phyloP scores from a whole-genome alignment of 139 green algal species.

The Volvox reticuliferus region DNA sequence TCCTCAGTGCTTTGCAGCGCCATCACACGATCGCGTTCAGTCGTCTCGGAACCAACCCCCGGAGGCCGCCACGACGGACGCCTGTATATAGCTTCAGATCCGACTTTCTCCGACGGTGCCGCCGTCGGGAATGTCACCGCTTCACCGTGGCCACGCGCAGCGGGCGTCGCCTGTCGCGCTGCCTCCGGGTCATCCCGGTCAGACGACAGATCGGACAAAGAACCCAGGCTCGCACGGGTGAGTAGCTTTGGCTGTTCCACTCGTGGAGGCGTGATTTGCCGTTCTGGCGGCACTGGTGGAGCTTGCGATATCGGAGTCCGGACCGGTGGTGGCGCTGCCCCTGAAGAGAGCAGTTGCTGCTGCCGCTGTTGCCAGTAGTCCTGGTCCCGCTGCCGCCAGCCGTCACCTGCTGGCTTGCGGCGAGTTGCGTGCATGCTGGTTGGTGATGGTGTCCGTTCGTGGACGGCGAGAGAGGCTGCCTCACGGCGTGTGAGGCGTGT shows the following conservation, averaged over 20 bases:
- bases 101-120: too few relatives aligned
- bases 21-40: background rate
- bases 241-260: background rate
- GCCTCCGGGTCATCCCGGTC: background rate
- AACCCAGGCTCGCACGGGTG: background rate
- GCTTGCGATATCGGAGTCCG: too few relatives aligned
- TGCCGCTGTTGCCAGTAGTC: slow-evolving; percentile 6
- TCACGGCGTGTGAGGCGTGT: background rate
- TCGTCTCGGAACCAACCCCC: background rate
- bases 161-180: background rate
- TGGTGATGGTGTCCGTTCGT: background rate
- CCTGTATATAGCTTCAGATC: too few relatives aligned
- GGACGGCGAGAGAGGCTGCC: background rate
- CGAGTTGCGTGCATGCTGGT: background rate
- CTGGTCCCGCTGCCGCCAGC: slow-evolving; percentile 15
- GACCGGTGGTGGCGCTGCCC: background rate
- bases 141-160: background rate
- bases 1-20: slow-evolving; percentile 10
- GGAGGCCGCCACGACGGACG: too few relatives aligned
- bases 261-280: background rate
- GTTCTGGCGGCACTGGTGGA: background rate
- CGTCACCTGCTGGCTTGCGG: background rate
- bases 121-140: background rate
- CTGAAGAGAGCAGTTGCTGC: background rate
- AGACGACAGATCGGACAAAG: background rate